phyloP scores from a whole-genome alignment of 2,329 filamentous ascomycete species.

The Penicillium concentricum region DNA sequence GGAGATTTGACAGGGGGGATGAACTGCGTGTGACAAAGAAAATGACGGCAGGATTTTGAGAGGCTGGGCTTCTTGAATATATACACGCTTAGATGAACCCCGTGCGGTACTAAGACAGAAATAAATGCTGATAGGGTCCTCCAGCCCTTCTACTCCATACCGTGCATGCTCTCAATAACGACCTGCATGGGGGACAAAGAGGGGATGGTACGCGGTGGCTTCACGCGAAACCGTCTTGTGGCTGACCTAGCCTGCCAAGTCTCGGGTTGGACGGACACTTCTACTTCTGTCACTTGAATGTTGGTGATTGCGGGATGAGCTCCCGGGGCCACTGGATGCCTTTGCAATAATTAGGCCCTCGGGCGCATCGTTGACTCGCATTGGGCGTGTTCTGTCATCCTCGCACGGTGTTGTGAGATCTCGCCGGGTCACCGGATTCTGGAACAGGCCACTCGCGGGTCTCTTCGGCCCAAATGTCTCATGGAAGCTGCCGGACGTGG shows the following conservation, averaged over 20 bases:
- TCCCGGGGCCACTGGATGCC: conserved; percentile 13
- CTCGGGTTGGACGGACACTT: conserved; percentile 22
- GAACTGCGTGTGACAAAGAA: conserved; percentile 1
- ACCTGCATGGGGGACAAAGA: conserved; percentile 2
- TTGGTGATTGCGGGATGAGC: conserved; percentile 15
- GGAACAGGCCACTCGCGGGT: conserved; percentile 27
- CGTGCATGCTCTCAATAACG: not conserved
- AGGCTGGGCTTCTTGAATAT: conserved; percentile 6
- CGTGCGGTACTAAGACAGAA: not conserved
- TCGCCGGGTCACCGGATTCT: conserved; percentile 28
- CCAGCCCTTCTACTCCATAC: not conserved
- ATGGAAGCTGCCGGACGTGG: conserved; percentile 23
- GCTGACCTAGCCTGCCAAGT: conserved; percentile 24
- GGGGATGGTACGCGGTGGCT: conserved; percentile 17
- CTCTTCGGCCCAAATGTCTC: conserved; percentile 28
- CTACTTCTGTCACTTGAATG: conserved; percentile 11
- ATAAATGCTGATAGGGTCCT: not conserved
- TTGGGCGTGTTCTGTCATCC: conserved; percentile 19
- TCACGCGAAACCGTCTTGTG: conserved; percentile 18
- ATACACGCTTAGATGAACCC: conserved; percentile 2
- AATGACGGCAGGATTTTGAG: conserved; percentile 1
- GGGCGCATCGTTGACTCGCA: conserved; percentile 10
- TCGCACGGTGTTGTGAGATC: conserved; percentile 27
- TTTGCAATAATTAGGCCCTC: conserved; percentile 15
- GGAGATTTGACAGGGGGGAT: not conserved